Evolutionary conservation across 495 filamentous ascomycete species (phyloP), one percentile per base, ranked within the genome.

Genomic region (Achaetomiella virescens): DNA sequence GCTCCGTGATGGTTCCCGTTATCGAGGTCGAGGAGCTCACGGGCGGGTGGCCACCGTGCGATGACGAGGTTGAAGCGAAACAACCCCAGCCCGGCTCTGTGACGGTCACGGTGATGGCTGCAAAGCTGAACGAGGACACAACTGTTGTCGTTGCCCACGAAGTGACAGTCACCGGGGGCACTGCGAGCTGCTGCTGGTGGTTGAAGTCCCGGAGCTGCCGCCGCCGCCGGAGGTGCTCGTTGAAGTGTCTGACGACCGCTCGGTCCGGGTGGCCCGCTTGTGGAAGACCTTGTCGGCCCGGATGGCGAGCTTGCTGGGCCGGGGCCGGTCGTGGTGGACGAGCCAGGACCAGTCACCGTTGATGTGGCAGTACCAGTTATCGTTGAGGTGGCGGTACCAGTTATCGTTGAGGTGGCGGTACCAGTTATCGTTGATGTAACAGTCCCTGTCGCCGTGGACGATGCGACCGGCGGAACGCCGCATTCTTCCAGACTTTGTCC

Each of bases 401-500:
- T n/a, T n/a, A n/a, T n/a, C n/a, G n/a, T n/a, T n/a, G n/a, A n/a
- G n/a, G n/a, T n/a, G n/a, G n/a, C n/a, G n/a, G n/a, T n/a, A n/a
- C n/a, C n/a, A n/a, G n/a, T n/a, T n/a, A n/a, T n/a, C n/a, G n/a
- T n/a, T n/a, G 54, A 43, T 17, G 42, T 50, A 0, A 49, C 6
- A 1, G 37, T 7, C 4, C 21, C 17, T 17, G 48, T 42, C 1
- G 55, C 24, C 15, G 42, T 15, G 21, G 54, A 43, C 5, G 53
- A 20, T 14, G 5, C 12, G 6, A 36, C n/a, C 27, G 8, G 22
- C 21, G 27, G 43, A 2, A 61, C 55, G 15, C 62, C 59, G 42
- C 62, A 65, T 33, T 65, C 62, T 46, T 65, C 62, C 15, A 62
- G 40, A 45, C 56, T 62, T 60, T 65, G 62, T 10, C 62, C 62